Percentiles rank a stretch among this genome's conserved stretches.
Conservation (phyloP, 305 asterid genomes). For the Plantago coronopus region DNA sequence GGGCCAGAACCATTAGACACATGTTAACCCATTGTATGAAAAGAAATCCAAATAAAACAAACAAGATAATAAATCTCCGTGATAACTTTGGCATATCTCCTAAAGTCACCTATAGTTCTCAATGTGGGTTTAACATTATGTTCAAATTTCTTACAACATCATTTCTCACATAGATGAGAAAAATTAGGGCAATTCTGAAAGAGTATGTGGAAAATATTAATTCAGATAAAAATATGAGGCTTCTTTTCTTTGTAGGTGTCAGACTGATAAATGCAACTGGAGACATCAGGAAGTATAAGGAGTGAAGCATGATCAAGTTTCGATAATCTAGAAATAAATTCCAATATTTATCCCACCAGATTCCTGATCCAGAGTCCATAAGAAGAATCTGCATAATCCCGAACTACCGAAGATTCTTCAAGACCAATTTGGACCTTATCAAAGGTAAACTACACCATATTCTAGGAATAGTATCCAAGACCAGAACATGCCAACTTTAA, state of each 20-base stretch:
- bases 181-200: too few relatives aligned
- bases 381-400: slow-evolving; percentile 14
- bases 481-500: too few relatives aligned
- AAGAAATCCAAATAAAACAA: neutral
- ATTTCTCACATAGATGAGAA: too few relatives aligned
- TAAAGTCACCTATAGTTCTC: too few relatives aligned
- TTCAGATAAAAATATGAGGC: too few relatives aligned
- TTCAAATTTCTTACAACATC: too few relatives aligned
- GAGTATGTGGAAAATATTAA: too few relatives aligned
- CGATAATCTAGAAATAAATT: neutral
- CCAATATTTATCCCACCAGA: slow-evolving; percentile 11
- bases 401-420: neutral
- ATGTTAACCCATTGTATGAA: neutral
- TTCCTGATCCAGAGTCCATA: slow-evolving; percentile 6
- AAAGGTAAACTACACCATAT: neutral
- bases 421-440: neutral
- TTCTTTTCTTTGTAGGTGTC: too few relatives aligned
- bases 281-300: too few relatives aligned
- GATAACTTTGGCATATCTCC: too few relatives aligned
- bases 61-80: neutral
- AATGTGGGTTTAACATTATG: too few relatives aligned
- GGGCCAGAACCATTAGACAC: slow-evolving; percentile 18
- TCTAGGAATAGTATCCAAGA: slow-evolving; percentile 8
- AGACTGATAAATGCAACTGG: too few relatives aligned
- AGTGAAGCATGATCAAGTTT: neutral